A percentile compares a stretch with the other conserved stretches of the same genome.
These are phyloP conservation scores for Penicillium oxalicum DNA, from an alignment of 2,329 filamentous ascomycete genomes.

Conservation along the genomic window DNA sequence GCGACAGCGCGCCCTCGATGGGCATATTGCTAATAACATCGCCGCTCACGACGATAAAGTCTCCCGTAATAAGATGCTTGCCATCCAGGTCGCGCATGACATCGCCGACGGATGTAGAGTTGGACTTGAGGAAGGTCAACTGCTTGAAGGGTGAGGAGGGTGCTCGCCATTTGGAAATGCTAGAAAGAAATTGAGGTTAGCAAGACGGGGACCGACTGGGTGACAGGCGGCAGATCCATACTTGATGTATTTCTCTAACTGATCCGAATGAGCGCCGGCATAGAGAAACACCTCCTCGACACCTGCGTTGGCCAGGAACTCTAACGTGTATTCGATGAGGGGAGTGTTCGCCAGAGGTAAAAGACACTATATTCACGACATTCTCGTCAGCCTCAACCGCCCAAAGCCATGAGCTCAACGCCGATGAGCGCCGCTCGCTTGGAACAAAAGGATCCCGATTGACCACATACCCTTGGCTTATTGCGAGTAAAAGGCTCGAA, in stretches of 20 bases:
- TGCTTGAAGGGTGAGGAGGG: conserved; percentile 73
- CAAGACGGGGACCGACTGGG: background rate
- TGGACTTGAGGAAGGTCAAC: conserved; percentile 79
- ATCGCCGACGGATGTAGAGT: conserved; percentile 82
- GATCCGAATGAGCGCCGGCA: conserved; percentile 77
- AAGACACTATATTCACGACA: conserved; percentile 64
- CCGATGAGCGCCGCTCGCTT: background rate
- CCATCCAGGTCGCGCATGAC: conserved; percentile 90
- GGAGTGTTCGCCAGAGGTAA: conserved; percentile 89
- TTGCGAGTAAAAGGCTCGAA: conserved; percentile 87
- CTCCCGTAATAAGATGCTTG: conserved; percentile 74
- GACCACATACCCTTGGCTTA: conserved; percentile 66
- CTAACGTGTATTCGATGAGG: conserved; percentile 93
- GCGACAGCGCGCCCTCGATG: conserved; percentile 70
- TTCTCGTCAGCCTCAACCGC: background rate
- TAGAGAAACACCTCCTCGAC: conserved; percentile 94
- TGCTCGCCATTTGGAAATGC: conserved; percentile 66
- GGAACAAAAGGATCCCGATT: too few species aligned
- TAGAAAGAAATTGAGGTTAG: conserved; percentile 21
- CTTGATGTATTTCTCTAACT: conserved; percentile 81
- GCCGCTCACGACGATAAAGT: conserved; percentile 89
- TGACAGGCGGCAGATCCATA: conserved; percentile 22
- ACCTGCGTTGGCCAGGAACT: conserved; percentile 90
- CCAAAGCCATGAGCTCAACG: background rate
- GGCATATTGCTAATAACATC: conserved; percentile 86